Percentiles rank a stretch among this genome's conserved stretches.
phyloP scores from a whole-genome alignment of 306 rosid species.

The Gastrolobium bilobum region DNA sequence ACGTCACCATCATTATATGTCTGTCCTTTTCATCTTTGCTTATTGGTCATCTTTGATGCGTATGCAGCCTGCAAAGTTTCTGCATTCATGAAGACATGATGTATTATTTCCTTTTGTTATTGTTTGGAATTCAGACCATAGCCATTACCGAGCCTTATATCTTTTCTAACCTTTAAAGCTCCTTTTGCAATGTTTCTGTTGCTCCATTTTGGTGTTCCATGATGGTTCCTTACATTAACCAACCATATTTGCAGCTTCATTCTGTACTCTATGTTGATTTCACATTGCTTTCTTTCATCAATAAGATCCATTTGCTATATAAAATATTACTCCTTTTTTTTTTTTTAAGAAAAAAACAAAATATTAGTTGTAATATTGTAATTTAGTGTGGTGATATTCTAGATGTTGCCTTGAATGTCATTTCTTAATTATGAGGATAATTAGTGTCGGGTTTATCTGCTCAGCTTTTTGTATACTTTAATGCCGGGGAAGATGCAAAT shows the following conservation, averaged over 20 bases:
- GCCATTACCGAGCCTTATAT: slow-evolving; percentile 1
- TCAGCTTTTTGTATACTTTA: slow-evolving; percentile 26
- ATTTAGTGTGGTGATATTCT: not conserved
- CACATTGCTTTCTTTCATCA: not conserved
- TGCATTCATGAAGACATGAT: slow-evolving; percentile 51
- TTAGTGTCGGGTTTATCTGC: slow-evolving; percentile 26
- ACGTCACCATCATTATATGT: slow-evolving; percentile 71
- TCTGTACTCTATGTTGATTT: not conserved
- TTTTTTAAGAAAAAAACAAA: not conserved
- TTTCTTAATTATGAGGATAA: slow-evolving; percentile 41
- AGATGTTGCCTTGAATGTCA: slow-evolving; percentile 28
- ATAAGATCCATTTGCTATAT: not conserved
- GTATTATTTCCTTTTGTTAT: slow-evolving; percentile 47
- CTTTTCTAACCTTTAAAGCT: not conserved
- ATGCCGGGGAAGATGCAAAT: slow-evolving; percentile 30
- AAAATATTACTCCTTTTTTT: not conserved
- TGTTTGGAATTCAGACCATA: slow-evolving; percentile 36
- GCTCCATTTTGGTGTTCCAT: slow-evolving; percentile 14
- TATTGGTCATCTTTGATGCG: slow-evolving; percentile 52
- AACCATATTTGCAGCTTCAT: slow-evolving; percentile 29
- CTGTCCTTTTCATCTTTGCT: slow-evolving; percentile 60
- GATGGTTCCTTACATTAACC: not conserved
- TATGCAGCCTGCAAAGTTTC: slow-evolving; percentile 48
- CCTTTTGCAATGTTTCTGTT: not conserved
- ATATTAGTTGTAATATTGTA: not conserved